These are phyloP conservation scores for Forsythia viridissima DNA, from an alignment of 257 asterid species.

Conservation along the genomic window DNA sequence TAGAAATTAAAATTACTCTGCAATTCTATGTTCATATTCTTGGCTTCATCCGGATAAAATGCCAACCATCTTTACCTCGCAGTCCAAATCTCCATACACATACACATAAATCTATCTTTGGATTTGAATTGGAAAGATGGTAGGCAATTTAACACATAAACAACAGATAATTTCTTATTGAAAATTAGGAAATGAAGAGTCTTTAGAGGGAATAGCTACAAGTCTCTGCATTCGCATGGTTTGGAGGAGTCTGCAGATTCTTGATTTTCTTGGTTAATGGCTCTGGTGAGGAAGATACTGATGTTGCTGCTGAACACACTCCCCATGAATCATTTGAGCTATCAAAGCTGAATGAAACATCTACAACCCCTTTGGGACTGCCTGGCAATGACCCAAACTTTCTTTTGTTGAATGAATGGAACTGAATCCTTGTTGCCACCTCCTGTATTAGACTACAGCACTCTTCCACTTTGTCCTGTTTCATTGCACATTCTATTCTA, in stretches of 20 bases:
- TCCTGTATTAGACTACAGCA: constrained; percentile 59
- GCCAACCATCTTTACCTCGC: constrained; percentile 4
- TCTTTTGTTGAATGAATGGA: constrained; percentile 48
- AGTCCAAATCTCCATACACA: background rate
- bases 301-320: constrained; percentile 27
- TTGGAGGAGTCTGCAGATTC: constrained; percentile 8
- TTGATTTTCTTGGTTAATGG: constrained; percentile 59
- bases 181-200: background rate
- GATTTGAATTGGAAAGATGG: constrained; percentile 36
- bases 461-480: constrained; percentile 67
- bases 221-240: background rate
- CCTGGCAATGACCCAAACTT: constrained; percentile 52
- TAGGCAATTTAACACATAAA: constrained; percentile 28
- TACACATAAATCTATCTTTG: background rate
- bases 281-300: constrained; percentile 76
- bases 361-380: constrained; percentile 80
- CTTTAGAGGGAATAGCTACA: background rate
- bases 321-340: constrained; percentile 54
- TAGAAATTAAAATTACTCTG: background rate
- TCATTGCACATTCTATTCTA: background rate
- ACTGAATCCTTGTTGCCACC: constrained; percentile 40
- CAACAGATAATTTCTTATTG: constrained; percentile 23
- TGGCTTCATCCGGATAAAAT: constrained; percentile 2
- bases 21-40: background rate
- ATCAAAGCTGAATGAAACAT: constrained; percentile 58